phyloP scores from a whole-genome alignment of 352 stramenopile genomes.

The Pythium aphanidermatum region DNA sequence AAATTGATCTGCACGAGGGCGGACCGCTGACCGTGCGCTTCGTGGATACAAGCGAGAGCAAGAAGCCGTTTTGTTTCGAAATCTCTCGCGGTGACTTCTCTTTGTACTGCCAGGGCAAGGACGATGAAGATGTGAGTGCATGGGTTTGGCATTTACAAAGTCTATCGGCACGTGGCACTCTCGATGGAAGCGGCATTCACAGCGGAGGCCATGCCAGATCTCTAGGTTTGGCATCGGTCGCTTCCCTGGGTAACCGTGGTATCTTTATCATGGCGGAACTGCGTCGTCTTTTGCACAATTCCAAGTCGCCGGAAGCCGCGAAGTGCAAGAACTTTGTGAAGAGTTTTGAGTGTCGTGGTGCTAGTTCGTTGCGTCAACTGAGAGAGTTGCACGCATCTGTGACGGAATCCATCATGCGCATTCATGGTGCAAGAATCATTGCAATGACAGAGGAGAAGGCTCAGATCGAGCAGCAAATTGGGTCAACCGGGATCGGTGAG shows the following conservation, averaged over 20 bases:
- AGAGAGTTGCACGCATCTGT: conserved; percentile 57
- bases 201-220: neutral
- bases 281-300: conserved; percentile 67
- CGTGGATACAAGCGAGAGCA: conserved; percentile 70
- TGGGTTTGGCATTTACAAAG: conserved; percentile 83
- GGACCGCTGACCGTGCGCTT: conserved; percentile 65
- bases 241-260: conserved; percentile 52
- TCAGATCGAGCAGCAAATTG: conserved; percentile 22
- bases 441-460: conserved; percentile 34
- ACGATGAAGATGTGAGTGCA: conserved; percentile 80
- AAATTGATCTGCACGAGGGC: conserved; percentile 66
- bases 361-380: conserved; percentile 41
- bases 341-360: conserved; percentile 43
- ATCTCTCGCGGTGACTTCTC: conserved; percentile 63
- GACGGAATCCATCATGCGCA: conserved; percentile 55
- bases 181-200: conserved; percentile 27
- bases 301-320: conserved; percentile 60
- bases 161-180: conserved; percentile 26
- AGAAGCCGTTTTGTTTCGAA: conserved; percentile 82
- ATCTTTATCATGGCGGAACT: conserved; percentile 83
- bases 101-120: conserved; percentile 69
- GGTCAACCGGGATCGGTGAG: too few relatives aligned
- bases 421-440: conserved; percentile 60
- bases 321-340: conserved; percentile 67
- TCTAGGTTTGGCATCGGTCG: neutral